A percentile compares a stretch with the other conserved stretches of the same genome.
These are phyloP conservation scores for Periglandula ipomoeae DNA, from an alignment of 2,329 filamentous ascomycete species.

Conservation along the genomic window DNA sequence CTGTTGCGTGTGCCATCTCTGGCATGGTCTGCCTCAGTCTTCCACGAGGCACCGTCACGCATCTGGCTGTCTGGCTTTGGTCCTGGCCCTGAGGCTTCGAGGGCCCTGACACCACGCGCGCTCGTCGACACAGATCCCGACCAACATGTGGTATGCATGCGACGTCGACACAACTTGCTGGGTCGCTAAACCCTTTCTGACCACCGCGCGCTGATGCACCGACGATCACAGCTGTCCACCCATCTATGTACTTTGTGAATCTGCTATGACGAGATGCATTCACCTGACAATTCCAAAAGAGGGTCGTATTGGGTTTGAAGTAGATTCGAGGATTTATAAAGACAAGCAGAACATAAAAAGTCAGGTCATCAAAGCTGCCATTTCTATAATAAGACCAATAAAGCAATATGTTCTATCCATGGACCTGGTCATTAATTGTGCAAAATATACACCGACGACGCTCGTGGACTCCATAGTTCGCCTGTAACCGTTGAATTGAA, in stretches of 20 bases:
- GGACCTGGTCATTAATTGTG: background rate
- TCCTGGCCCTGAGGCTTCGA: too few relatives aligned
- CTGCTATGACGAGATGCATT: background rate
- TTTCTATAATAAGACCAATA: too few relatives aligned
- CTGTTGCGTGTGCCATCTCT: too few relatives aligned
- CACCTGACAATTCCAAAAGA: too few relatives aligned
- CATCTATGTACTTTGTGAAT: background rate
- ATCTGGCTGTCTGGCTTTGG: too few relatives aligned
- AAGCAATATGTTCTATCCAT: background rate
- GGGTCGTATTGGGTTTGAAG: too few relatives aligned
- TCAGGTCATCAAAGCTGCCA: too few relatives aligned
- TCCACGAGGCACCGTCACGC: background rate
- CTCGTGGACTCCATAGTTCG: background rate
- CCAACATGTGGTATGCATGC: background rate
- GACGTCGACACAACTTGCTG: background rate
- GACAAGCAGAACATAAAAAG: too few relatives aligned
- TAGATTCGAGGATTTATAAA: too few relatives aligned
- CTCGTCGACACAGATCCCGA: background rate
- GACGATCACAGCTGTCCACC: background rate
- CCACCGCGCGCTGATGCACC: background rate
- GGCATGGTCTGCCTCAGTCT: background rate
- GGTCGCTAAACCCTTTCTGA: background rate
- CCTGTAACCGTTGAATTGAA: background rate
- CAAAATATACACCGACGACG: background rate
- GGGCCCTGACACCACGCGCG: background rate